A percentile compares a stretch with the other conserved stretches of the same genome.
Conservation (phyloP, 441 rosid genomes). For the Raphanus hybrid region DNA sequence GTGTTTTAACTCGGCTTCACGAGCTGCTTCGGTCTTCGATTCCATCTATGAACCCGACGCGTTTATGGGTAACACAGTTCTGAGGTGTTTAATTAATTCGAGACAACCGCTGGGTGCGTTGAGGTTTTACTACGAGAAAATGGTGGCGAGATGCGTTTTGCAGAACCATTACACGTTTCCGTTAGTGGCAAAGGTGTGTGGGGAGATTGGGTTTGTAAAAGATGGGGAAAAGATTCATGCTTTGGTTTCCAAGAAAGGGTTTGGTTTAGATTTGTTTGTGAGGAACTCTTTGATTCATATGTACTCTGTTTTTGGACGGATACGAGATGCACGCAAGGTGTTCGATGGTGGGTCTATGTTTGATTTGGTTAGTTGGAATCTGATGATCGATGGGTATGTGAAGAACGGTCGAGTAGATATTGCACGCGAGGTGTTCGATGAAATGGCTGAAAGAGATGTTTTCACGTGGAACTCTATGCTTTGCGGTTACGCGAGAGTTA, state of each 20-base stretch:
- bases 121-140: slow-evolving; percentile 55
- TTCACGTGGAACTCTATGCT: slow-evolving; percentile 64
- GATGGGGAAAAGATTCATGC: slow-evolving; percentile 65
- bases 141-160: slow-evolving; percentile 51
- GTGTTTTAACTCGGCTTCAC: slow-evolving; percentile 36
- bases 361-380: slow-evolving; percentile 64
- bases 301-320: slow-evolving; percentile 53
- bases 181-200: slow-evolving; percentile 55
- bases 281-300: slow-evolving; percentile 65
- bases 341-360: slow-evolving; percentile 55
- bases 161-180: slow-evolving; percentile 71
- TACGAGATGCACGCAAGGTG: slow-evolving; percentile 53
- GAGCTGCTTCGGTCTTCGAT: slow-evolving; percentile 49
- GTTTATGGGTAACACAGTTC: slow-evolving; percentile 62
- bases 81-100: slow-evolving; percentile 46
- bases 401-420: slow-evolving; percentile 46
- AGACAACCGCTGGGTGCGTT: slow-evolving; percentile 50
- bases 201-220: slow-evolving; percentile 45
- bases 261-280: slow-evolving; percentile 59
- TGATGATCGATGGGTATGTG: slow-evolving; percentile 59
- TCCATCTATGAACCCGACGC: slow-evolving; percentile 57
- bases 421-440: slow-evolving; percentile 55
- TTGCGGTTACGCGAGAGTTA: slow-evolving; percentile 58
- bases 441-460: slow-evolving; percentile 55
- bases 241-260: slow-evolving; percentile 48